Conservation (phyloP, 345 rosid species). For the Balakata baccata region DNA sequence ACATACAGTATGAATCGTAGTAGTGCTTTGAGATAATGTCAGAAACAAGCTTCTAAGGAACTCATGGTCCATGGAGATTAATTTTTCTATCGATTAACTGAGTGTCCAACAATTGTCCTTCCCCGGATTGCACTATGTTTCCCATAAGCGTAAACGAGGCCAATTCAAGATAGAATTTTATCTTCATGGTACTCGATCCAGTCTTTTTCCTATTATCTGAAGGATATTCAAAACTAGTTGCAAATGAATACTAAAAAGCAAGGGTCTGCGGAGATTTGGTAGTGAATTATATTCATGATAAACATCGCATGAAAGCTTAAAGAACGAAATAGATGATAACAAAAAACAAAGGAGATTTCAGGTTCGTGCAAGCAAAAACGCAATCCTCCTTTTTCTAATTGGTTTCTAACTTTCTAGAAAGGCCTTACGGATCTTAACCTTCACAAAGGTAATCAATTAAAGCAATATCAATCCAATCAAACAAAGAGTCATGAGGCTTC, state of each 20-base stretch:
- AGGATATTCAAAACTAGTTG: neutral
- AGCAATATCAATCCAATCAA: neutral
- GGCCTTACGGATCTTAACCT: neutral
- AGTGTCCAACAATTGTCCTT: neutral
- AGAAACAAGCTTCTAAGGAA: too few species aligned
- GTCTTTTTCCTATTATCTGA: neutral
- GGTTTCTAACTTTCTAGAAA: neutral
- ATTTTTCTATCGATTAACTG: too few species aligned
- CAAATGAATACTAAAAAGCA: too few species aligned
- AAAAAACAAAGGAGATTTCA: neutral
- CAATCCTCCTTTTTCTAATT: neutral
- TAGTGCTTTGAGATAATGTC: too few species aligned
- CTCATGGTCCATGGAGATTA: too few species aligned
- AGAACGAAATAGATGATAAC: neutral
- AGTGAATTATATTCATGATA: neutral
- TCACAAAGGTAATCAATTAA: neutral
- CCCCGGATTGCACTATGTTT: neutral
- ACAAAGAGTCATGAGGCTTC: neutral
- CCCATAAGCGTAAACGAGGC: neutral
- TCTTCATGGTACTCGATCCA: neutral
- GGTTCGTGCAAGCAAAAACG: neutral
- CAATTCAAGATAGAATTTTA: neutral
- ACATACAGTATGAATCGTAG: too few species aligned
- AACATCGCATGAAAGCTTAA: neutral
- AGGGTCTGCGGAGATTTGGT: neutral